Evolutionary conservation across 495 filamentous ascomycete species (phyloP).

Genomic region (Aspergillus asperescens): DNA sequence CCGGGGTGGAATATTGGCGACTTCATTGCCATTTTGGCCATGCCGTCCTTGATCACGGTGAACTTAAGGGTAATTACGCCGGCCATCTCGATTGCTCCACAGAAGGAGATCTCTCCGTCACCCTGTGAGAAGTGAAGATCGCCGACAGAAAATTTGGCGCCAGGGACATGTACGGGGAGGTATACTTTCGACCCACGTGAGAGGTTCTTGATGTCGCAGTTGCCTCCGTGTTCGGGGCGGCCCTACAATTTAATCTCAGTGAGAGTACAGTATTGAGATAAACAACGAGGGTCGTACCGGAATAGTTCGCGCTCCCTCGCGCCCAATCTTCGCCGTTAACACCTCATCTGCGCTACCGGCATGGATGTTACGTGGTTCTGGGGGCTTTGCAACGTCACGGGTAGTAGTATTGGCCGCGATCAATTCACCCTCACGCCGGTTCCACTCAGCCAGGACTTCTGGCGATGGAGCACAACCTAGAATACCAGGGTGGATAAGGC

Average conservation of each 20-base stretch:
- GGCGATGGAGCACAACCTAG: slow-evolving; percentile 82
- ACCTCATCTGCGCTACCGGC: slow-evolving; percentile 59
- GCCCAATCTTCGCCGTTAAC: slow-evolving; percentile 67
- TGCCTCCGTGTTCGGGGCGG: slow-evolving; percentile 54
- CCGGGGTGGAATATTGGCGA: slow-evolving; percentile 85
- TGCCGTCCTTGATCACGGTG: slow-evolving; percentile 78
- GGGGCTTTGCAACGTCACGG: slow-evolving; percentile 76
- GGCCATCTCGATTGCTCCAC: slow-evolving; percentile 96
- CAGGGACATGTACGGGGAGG: slow-evolving; percentile 77
- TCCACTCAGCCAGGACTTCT: slow-evolving; percentile 68
- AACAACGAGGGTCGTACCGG: slow-evolving; percentile 46
- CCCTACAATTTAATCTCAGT: slow-evolving; percentile 24
- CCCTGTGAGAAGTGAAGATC: slow-evolving; percentile 89
- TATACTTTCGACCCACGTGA: slow-evolving; percentile 82
- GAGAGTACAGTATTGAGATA: background rate
- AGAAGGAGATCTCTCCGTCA: slow-evolving; percentile 93
- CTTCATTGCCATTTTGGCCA: slow-evolving; percentile 73
- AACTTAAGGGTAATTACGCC: slow-evolving; percentile 90
- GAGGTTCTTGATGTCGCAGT: slow-evolving; percentile 89
- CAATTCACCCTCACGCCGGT: slow-evolving; percentile 72
- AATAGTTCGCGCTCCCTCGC: slow-evolving; percentile 85
- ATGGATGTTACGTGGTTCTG: slow-evolving; percentile 64
- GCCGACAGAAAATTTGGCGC: slow-evolving; percentile 89
- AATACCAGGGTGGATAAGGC: slow-evolving; percentile 93
- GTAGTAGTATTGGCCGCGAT: slow-evolving; percentile 61